A percentile compares a stretch with the other conserved stretches of the same genome.
These are phyloP conservation scores for Lineolata rhizophorae DNA, from an alignment of 495 filamentous ascomycete genomes.

Conservation along the genomic window DNA sequence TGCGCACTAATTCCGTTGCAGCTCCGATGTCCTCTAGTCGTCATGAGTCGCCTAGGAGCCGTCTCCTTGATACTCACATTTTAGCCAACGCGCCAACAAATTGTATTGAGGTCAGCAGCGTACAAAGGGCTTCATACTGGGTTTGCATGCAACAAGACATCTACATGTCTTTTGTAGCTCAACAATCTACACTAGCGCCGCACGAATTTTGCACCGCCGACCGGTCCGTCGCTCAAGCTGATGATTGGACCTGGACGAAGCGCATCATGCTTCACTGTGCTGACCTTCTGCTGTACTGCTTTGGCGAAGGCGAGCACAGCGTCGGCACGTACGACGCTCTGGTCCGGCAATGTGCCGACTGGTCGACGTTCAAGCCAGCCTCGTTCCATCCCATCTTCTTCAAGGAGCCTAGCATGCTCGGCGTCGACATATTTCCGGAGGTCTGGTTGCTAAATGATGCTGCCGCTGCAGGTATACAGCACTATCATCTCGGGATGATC, in stretches of 20 bases:
- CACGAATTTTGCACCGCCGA: constrained; percentile 17
- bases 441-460: constrained; percentile 20
- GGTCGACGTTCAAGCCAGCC: constrained; percentile 6
- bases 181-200: constrained; percentile 19
- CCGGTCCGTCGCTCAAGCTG: constrained; percentile 18
- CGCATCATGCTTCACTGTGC: constrained; percentile 29
- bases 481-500: constrained; percentile 19
- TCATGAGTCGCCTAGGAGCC: too few species aligned
- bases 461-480: constrained; percentile 19
- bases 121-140: constrained; percentile 31
- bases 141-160: constrained; percentile 36
- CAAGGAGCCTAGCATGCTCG: constrained; percentile 3
- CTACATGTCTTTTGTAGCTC: constrained; percentile 29
- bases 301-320: constrained; percentile 13
- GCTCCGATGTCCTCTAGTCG: too few species aligned
- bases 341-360: constrained; percentile 2
- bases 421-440: constrained; percentile 18
- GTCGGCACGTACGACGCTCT: constrained; percentile 4
- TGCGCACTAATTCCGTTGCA: too few species aligned
- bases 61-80: constrained; percentile 28
- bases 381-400: constrained; percentile 10
- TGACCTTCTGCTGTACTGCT: constrained; percentile 30
- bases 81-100: constrained; percentile 22
- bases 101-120: constrained; percentile 18
- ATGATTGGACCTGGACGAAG: constrained; percentile 30